Evolutionary conservation across 805 yeast species (phyloP), one percentile per base, ranked within the genome.

Genomic region (Cyberlindnera petersonii): DNA sequence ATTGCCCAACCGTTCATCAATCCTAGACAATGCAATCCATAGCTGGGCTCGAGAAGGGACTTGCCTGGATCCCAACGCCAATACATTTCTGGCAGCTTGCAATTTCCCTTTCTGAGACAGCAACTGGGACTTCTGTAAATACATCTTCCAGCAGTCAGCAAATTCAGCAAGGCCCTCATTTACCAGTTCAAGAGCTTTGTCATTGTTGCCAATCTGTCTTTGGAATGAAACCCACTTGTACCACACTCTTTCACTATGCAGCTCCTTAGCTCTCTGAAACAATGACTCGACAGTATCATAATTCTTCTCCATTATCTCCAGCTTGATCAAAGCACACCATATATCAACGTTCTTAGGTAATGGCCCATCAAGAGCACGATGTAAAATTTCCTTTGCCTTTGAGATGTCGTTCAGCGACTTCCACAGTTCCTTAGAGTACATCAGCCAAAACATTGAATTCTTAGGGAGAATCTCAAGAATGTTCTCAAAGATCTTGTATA

Each of bases 351-450:
- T 67, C 0, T 59, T 47, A 1, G 81, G 74, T 8, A 73, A 59
- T 3, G 48, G 38, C 3, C 41, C 40, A 5, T 62, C 53, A 30
- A 73, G 55, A 0, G 83, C 82, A 11, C 66, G 61, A 3, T 63
- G 53, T 6, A 88, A 60, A 4, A 85, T 72, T 1, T 53, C 49
- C 37, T 79, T 63, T 0, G 95, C 83, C 4, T 65, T 71, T 1
- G 55, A 61, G 1, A 71, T 50, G 48, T 82, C 77, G 6, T 62
- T 69, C 18, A 64, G 40, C 20, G 39, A 19, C 31, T 63, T 59
- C 82, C 87, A 78, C 37, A 71, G 65, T 49, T 83, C 89, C 48
- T 82, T 81, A 0, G 95, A 83, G 53, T 75, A 86, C 77, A 81
- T 75, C 36, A 86, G 59, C 60, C 76, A 71, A 30, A 86, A 67